Evolutionary conservation across 2,329 filamentous ascomycete species (phyloP), one percentile per base, ranked within the genome.

Genomic region (Geosmithia flava): DNA sequence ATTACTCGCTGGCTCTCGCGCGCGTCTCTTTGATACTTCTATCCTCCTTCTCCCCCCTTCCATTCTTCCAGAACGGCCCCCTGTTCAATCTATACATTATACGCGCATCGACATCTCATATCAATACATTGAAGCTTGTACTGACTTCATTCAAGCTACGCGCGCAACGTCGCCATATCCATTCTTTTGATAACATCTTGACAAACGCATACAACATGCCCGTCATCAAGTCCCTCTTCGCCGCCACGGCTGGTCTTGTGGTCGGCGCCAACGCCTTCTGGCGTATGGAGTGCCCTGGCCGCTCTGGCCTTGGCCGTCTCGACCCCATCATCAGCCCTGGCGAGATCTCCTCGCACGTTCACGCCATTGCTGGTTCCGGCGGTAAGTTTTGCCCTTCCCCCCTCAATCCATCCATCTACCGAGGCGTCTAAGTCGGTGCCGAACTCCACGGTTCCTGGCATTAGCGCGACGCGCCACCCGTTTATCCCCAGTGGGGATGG

Each of bases 281-380:
- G 87, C 87, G 89, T 61, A 85, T 95, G 76, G 84, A 87, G 57
- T 95, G 88, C 65, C 83, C 78, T 55, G 81, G 80, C 49, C 75
- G 76, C 44, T 71, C 81, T 54, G 86, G 81, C 52, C 62, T 87
- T 49, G 84, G 80, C 46, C 78, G 87, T 49, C 71, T 95, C 41
- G 88, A 95, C 60, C 88, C 88, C 17, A 71, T 95, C 49, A 72
- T 93, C 49, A 73, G 78, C 50, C 75, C 75, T 2, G 81, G 79
- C 46, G 56, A 58, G 19, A 53, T 79, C 33, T 76, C 81, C 10
- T 62, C 71, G 50, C 89, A 95, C 64, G 75, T 76, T 20, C 89
- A 95, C 64, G 70, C 80, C 16, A 76, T 93, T 56, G 81, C 87
- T 62, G 89, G 88, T 53, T 85, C 83, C 45, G 76, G 72, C 55